Conservation (phyloP, 2,329 filamentous ascomycete genomes). For the Aspergillus amoenus region DNA sequence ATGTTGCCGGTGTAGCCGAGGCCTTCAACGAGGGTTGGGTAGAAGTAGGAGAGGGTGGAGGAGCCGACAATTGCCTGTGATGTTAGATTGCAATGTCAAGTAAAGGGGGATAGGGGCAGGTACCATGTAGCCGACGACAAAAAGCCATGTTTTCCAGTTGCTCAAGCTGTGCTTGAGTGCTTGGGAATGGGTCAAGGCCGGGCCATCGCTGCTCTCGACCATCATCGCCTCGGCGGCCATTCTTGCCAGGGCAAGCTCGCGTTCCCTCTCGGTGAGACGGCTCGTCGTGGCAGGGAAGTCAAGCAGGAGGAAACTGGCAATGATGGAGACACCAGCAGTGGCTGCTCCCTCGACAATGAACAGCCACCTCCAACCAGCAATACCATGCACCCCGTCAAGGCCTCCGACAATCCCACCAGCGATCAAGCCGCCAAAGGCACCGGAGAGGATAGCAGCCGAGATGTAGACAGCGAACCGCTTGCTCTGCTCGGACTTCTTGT, state of each 20-base stretch:
- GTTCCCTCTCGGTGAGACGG: conserved; percentile 34
- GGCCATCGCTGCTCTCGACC: conserved; percentile 14
- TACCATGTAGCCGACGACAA: conserved; percentile 43
- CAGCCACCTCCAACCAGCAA: conserved; percentile 6
- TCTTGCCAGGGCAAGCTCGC: conserved; percentile 24
- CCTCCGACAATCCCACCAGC: background rate
- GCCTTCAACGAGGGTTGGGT: conserved; percentile 28
- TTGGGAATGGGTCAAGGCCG: conserved; percentile 16
- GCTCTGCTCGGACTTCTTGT: background rate
- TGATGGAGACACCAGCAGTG: conserved; percentile 47
- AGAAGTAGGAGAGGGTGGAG: conserved; percentile 31
- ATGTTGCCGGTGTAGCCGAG: conserved; percentile 21
- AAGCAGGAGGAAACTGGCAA: conserved; percentile 48
- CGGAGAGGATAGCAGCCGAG: background rate
- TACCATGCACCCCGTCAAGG: background rate
- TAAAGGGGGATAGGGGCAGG: background rate
- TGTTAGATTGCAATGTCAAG: background rate
- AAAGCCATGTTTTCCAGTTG: conserved; percentile 41
- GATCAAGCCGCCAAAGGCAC: conserved; percentile 1
- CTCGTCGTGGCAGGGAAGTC: conserved; percentile 52
- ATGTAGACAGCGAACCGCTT: conserved; percentile 2
- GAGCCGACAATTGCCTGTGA: conserved; percentile 38
- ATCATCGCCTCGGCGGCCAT: conserved; percentile 21
- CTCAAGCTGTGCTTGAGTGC: conserved; percentile 18
- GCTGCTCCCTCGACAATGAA: conserved; percentile 20